A percentile compares a stretch with the other conserved stretches of the same genome.
Evolutionary conservation across 176 grass and related monocot species (phyloP).

Genomic region (Oryza longistaminata): DNA sequence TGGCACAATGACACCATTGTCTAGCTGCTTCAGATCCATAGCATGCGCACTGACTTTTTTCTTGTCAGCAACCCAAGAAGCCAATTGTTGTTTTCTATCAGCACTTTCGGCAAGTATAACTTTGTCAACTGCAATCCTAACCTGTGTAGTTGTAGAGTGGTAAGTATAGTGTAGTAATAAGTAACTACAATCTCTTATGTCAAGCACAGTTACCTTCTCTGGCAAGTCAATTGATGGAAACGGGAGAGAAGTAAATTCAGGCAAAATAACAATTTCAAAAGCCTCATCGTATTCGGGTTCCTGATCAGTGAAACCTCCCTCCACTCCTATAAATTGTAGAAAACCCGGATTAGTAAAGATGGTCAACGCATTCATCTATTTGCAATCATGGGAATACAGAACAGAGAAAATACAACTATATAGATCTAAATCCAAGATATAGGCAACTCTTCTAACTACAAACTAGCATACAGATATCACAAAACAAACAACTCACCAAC

Average conservation of each 20-base stretch:
- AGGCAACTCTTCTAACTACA: neutral
- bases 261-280: constrained; percentile 77
- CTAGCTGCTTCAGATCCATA: constrained; percentile 80
- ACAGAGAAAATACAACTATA: neutral
- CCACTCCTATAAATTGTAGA: constrained; percentile 62
- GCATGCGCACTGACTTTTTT: constrained; percentile 80
- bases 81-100: constrained; percentile 77
- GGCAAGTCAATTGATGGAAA: constrained; percentile 96
- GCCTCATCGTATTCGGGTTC: constrained; percentile 84
- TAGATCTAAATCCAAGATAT: neutral
- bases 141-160: constrained; percentile 44
- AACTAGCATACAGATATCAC: neutral
- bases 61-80: constrained; percentile 91
- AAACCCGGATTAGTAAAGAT: neutral
- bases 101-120: constrained; percentile 85
- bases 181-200: neutral
- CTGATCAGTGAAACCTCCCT: constrained; percentile 89
- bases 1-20: constrained; percentile 81
- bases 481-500: neutral
- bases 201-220: constrained; percentile 71
- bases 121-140: constrained; percentile 86
- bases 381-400: constrained; percentile 1
- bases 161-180: constrained; percentile 20
- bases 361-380: neutral
- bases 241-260: constrained; percentile 75